Evolutionary conservation across 2,329 filamentous ascomycete genomes (phyloP), one percentile per base, ranked within the genome.

Genomic region (Trichoderma afroharzianum): DNA sequence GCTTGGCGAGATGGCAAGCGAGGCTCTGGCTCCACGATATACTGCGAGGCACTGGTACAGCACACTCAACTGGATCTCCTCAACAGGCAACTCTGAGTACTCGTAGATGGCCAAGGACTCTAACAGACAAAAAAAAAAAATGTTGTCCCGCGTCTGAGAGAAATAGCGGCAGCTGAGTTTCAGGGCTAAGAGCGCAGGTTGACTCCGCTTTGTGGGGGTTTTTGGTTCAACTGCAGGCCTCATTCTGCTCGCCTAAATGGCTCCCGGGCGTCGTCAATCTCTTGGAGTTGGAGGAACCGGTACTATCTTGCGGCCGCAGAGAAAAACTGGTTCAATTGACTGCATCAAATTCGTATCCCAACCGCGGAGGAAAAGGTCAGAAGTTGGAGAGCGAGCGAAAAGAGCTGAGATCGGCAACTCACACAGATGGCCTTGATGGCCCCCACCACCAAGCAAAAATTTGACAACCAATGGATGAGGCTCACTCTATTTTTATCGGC

Each of bases 401-500:
- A 18, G n/a, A 32, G 24, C 26, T 47, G 30, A 26, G 36, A 47
- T 61, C 57, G 55, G 39, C 66, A 39, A 26, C 15, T 26, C 39
- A 33, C 3, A 18, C 5, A 24, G n/a, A 68, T 50, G 28, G 55
- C 28, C 28, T 58, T 57, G 32, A 21, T 4, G 26, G 28, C 28
- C 28, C 55, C 66, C 57, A 69, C 39, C 66, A 28, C 36, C 18
- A 68, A 59, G 57, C 66, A 26, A 28, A 30, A 39, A 24, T 11
- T 30, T 30, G 30, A 62, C 21, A 50, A n/a, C 66, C 66, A 69
- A 69, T 69, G 28, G 57, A 69, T 30, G 66, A 58, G 28, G 47
- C 39, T 62, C 26, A 28, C 66, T 69, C 57, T 62, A 62, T 62
- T 62, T 53, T 69, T 61, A 33, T 69, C 39, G 24, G 36, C 30